Conservation (phyloP, 2,329 filamentous ascomycete species). For the Thielaviopsis punctulata region DNA sequence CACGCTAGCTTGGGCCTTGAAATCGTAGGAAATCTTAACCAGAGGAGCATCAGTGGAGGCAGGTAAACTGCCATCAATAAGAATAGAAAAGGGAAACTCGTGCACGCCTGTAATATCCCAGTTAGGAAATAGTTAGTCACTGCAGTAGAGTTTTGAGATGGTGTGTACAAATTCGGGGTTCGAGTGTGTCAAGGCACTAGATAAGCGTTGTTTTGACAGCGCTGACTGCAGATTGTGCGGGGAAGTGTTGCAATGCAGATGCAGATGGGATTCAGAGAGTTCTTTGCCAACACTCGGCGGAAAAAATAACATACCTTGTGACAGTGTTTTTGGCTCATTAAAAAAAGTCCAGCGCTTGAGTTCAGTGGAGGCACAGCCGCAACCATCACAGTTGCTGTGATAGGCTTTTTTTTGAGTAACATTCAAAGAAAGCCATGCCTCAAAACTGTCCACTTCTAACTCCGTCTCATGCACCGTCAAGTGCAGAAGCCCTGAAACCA, state of each 20-base stretch:
- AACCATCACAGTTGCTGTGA: constrained; percentile 59
- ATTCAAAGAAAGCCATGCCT: constrained; percentile 53
- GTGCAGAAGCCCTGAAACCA: constrained; percentile 70
- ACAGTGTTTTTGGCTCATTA: constrained; percentile 32
- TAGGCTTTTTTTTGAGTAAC: constrained; percentile 70
- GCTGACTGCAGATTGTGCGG: not conserved
- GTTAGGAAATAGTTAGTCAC: constrained; percentile 3
- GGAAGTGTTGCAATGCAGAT: not conserved
- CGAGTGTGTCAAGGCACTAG: not conserved
- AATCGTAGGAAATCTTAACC: constrained; percentile 59
- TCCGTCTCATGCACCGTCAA: constrained; percentile 51
- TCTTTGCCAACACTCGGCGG: not conserved
- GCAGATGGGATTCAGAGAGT: not conserved
- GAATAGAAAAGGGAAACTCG: constrained; percentile 73
- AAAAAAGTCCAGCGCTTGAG: constrained; percentile 69
- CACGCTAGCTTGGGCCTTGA: constrained; percentile 49
- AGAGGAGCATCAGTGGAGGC: constrained; percentile 62
- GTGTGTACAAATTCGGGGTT: constrained; percentile 2
- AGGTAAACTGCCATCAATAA: constrained; percentile 73
- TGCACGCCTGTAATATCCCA: constrained; percentile 36
- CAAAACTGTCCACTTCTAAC: constrained; percentile 53
- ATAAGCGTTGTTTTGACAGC: not conserved
- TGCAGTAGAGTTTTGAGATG: constrained; percentile 13
- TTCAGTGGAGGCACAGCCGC: constrained; percentile 52
- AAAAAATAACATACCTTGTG: constrained; percentile 25